Evolutionary conservation across 345 rosid genomes (phyloP).

Genomic region (Dimocarpus longan): DNA sequence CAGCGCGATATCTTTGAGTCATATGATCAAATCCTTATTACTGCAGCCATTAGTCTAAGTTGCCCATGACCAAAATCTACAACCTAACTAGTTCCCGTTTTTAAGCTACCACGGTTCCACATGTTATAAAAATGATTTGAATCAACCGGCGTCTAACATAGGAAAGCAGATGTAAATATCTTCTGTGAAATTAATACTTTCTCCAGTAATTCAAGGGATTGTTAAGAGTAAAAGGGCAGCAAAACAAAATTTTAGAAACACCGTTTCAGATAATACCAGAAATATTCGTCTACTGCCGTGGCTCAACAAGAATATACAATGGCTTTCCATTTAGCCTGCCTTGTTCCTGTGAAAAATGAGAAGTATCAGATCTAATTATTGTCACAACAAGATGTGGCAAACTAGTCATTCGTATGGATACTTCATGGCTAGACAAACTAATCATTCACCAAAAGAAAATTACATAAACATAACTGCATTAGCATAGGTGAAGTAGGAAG

Average conservation of each 20-base stretch:
- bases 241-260: background rate
- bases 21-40: background rate
- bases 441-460: background rate
- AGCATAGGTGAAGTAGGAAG: too few species aligned
- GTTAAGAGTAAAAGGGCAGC: background rate
- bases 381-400: background rate
- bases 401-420: background rate
- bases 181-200: too few species aligned
- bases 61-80: background rate
- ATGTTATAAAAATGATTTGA: background rate
- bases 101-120: background rate
- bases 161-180: too few species aligned
- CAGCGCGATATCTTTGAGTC: background rate
- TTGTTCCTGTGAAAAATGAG: constrained; percentile 47
- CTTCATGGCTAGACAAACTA: background rate
- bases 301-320: constrained; percentile 73
- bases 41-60: background rate
- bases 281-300: constrained; percentile 36
- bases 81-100: background rate
- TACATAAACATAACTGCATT: background rate
- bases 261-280: background rate
- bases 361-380: background rate
- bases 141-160: background rate
- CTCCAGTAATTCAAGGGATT: too few species aligned
- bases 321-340: constrained; percentile 75